Evolutionary conservation across 73 alveolate species (phyloP), one percentile per base, ranked within the genome.

Genomic region (Loxodes magnus): DNA sequence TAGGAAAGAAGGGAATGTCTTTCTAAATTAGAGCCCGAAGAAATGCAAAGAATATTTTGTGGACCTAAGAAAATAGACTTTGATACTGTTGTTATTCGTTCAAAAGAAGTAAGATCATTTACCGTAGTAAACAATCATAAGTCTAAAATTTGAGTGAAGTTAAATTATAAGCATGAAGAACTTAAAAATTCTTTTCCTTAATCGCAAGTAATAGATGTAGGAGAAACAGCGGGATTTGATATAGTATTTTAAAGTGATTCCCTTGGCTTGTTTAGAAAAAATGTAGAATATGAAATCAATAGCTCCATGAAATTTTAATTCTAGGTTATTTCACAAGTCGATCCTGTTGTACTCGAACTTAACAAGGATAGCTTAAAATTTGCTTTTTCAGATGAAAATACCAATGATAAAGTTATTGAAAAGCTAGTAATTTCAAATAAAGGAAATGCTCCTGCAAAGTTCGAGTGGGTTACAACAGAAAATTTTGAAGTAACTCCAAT

Each of bases 201-300:
- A 34, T 68, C 94, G 5, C 85, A 88, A 63, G 96, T 92, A 24
- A 82, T 92, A 34, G 96, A 94, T 2, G 90, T 96, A 41, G 99
- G 99, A 4, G 80, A 88, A 65, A 86, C 89, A 30, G 96, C 94
- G 41, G 97, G 96, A 20, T 92, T 92, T 82, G 94, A 88, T 58
- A 77, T 92, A n/a, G 67, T 72, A 2, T 75, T 92, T 23, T 69
- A 72, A 55, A 71, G 94, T 0, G 41, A 58, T 41, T 46, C 74
- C 10, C 71, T 74, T 5, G 85, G 80, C 36, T 67, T 56, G 3
- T 76, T 82, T 56, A 83, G 75, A 28, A 73, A 83, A 43, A 88
- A 70, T 31, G 84, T 92, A 15, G 86, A 87, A 37, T 88, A 92
- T 73, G 71, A 70, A n/a, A 92, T 89, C 56, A 92, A 88, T 69